Conservation (phyloP, 192 early-diverging fungal genomes). For the Cladochytrium replicatum region DNA sequence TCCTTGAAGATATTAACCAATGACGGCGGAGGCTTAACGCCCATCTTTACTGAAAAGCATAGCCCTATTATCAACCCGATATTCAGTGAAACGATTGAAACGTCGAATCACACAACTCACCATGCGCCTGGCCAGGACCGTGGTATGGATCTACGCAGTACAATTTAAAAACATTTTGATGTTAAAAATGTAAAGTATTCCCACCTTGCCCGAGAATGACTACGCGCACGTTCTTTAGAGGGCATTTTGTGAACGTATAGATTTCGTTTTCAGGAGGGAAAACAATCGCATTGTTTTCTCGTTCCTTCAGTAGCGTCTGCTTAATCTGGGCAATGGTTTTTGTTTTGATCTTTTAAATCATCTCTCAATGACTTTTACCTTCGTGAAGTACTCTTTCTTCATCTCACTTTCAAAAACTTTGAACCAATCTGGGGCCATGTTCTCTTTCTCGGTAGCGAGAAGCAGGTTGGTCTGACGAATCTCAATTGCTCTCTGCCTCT, state of each 20-base stretch:
- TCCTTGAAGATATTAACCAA: slow-evolving; percentile 86
- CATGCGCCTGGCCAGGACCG: slow-evolving; percentile 73
- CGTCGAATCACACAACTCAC: slow-evolving; percentile 14
- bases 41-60: slow-evolving; percentile 80
- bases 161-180: neutral
- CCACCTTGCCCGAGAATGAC: slow-evolving; percentile 91
- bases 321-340: slow-evolving; percentile 50
- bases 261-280: slow-evolving; percentile 67
- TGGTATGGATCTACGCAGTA: slow-evolving; percentile 80
- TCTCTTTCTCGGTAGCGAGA: slow-evolving; percentile 50
- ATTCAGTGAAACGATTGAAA: slow-evolving; percentile 7
- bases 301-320: slow-evolving; percentile 49
- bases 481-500: slow-evolving; percentile 14
- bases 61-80: slow-evolving; percentile 16
- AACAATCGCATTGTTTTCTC: slow-evolving; percentile 35
- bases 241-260: slow-evolving; percentile 66
- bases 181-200: neutral
- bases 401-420: slow-evolving; percentile 21
- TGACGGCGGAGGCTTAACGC: slow-evolving; percentile 71
- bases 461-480: slow-evolving; percentile 20
- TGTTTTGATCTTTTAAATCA: neutral
- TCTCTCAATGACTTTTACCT: neutral
- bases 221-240: slow-evolving; percentile 58
- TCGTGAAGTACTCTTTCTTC: slow-evolving; percentile 29
- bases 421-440: slow-evolving; percentile 58